A percentile compares a stretch with the other conserved stretches of the same genome.
These are phyloP conservation scores for Monosiga brevicollis DNA, from an alignment of 78 protist genomes.

Conservation along the genomic window DNA sequence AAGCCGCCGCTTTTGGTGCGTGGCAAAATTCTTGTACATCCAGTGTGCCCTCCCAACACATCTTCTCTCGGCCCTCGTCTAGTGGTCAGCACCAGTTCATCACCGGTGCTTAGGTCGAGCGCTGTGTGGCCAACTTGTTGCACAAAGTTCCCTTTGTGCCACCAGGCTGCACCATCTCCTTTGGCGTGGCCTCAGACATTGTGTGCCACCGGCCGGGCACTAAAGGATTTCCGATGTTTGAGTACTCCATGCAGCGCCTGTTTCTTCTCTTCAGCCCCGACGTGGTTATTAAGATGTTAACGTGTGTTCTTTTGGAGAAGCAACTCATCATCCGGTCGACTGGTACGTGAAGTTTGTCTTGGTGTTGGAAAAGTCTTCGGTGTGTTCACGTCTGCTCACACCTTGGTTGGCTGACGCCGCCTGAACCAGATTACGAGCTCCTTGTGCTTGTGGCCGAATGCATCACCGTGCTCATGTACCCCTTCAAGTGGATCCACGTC, in stretches of 20 bases:
- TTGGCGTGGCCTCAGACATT: background rate
- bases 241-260: background rate
- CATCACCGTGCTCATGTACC: background rate
- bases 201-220: background rate
- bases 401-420: background rate
- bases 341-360: background rate
- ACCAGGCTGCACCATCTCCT: background rate
- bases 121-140: background rate
- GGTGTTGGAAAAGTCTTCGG: background rate
- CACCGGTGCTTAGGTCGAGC: background rate
- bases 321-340: background rate
- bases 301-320: background rate
- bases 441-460: background rate
- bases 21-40: background rate
- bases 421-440: background rate
- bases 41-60: background rate
- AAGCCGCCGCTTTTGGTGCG: background rate
- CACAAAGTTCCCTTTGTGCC: background rate
- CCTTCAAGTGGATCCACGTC: constrained; percentile 19
- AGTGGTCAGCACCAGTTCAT: background rate
- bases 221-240: background rate
- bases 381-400: background rate
- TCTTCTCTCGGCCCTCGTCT: background rate
- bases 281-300: background rate
- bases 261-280: background rate